A percentile compares a stretch with the other conserved stretches of the same genome.
Conservation (phyloP, 208 protist species). For the Trypanosoma cruzi region DNA sequence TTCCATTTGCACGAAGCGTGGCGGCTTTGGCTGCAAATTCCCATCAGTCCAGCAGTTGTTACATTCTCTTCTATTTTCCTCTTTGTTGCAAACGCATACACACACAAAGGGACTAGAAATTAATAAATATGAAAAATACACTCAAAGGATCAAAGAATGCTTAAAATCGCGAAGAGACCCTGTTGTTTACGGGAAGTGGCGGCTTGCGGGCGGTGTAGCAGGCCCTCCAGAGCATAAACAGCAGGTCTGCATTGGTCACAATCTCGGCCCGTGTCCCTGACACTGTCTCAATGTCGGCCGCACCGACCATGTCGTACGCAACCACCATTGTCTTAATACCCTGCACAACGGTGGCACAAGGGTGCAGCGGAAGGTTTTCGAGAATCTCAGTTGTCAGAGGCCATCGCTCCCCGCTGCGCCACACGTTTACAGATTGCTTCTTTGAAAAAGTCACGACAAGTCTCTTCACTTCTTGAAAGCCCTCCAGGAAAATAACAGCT, state of each 20-base stretch:
- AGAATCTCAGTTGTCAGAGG: constrained; percentile 63
- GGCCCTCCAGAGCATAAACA: constrained; percentile 72
- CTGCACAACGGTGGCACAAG: constrained; percentile 68
- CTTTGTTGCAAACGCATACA: not conserved
- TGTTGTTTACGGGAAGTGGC: constrained; percentile 68
- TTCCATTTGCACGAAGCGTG: too few species aligned
- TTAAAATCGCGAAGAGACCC: constrained; percentile 3
- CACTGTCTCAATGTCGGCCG: constrained; percentile 49
- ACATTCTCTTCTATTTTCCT: not conserved
- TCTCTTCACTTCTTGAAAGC: constrained; percentile 81
- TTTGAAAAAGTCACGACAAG: constrained; percentile 45
- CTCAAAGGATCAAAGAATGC: not conserved
- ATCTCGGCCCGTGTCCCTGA: constrained; percentile 64
- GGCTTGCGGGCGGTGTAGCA: constrained; percentile 78
- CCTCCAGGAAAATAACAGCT: constrained; percentile 77
- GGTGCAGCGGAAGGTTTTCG: constrained; percentile 73
- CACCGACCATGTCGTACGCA: constrained; percentile 72
- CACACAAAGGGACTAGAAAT: not conserved
- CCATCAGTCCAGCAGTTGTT: too few species aligned
- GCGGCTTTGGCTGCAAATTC: too few species aligned
- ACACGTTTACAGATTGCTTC: constrained; percentile 10
- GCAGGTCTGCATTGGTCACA: constrained; percentile 85
- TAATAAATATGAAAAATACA: not conserved
- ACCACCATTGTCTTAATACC: constrained; percentile 86
- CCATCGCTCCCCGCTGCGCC: constrained; percentile 60